phyloP scores from a whole-genome alignment of 352 stramenopile species.

The Saprolegnia parasitica region DNA sequence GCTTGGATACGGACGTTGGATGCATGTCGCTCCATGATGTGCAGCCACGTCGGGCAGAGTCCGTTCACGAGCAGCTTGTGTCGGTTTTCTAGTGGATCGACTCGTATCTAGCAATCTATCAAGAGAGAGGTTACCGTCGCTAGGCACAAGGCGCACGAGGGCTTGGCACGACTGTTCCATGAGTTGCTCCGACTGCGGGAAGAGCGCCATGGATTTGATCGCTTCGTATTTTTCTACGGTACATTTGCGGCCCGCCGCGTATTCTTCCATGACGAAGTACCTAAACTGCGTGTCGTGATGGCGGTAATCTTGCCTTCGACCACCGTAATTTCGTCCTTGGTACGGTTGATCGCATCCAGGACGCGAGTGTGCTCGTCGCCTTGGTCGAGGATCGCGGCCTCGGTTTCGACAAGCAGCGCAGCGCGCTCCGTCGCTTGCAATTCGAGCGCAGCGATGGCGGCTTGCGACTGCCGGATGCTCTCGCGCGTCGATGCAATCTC shows the following conservation, averaged over 20 bases:
- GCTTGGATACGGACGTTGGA: conserved; percentile 16
- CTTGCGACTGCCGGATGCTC: not conserved
- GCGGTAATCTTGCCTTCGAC: not conserved
- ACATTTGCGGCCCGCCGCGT: no score
- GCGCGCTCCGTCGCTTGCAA: not conserved
- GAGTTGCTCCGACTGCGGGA: not conserved
- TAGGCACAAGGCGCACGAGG: not conserved
- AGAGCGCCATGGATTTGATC: not conserved
- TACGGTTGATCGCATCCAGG: not conserved
- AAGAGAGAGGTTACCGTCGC: not conserved
- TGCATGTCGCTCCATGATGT: not conserved
- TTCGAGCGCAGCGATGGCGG: not conserved
- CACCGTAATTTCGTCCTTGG: not conserved
- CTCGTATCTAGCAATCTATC: no score
- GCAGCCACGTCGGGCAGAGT: not conserved
- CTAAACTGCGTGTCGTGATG: conserved; percentile 7
- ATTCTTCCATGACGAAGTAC: not conserved
- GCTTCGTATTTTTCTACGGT: conserved; percentile 26
- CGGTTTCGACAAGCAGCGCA: conserved; percentile 18
- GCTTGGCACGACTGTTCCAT: conserved; percentile 14
- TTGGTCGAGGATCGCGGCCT: conserved; percentile 1
- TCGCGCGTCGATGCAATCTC: not conserved
- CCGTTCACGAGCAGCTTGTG: conserved; percentile 17
- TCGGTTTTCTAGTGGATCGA: not conserved
- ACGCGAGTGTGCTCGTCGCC: not conserved